These are phyloP conservation scores for Fragilaria radians DNA, from an alignment of 108 stramenopile genomes.

Conservation along the genomic window DNA sequence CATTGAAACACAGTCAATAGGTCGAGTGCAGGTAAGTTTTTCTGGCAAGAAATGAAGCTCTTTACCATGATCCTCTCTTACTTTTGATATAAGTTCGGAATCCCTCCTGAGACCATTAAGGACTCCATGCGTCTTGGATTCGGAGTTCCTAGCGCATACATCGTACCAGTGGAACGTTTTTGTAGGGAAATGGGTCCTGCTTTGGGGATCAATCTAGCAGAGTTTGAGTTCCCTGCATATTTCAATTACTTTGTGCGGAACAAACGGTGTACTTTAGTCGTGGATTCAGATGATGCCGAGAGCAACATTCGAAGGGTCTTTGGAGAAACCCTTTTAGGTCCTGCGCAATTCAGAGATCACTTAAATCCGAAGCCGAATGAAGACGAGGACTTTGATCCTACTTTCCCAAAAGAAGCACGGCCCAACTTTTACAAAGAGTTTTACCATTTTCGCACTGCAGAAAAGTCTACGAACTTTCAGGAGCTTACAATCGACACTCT, in stretches of 20 bases:
- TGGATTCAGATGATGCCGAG: constrained; percentile 75
- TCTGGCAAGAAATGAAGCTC: background rate
- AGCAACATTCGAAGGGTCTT: constrained; percentile 78
- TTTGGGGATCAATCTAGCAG: constrained; percentile 88
- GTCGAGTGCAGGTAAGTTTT: constrained; percentile 27
- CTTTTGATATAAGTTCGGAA: constrained; percentile 60
- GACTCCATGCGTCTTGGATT: constrained; percentile 87
- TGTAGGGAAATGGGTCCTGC: constrained; percentile 86
- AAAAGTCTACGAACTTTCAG: constrained; percentile 73
- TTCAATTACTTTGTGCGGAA: constrained; percentile 90
- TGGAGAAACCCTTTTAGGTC: constrained; percentile 79
- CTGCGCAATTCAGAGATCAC: constrained; percentile 57
- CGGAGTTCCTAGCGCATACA: constrained; percentile 76
- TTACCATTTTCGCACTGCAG: constrained; percentile 77
- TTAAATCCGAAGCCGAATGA: constrained; percentile 43
- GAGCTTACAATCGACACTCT: constrained; percentile 75
- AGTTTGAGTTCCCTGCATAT: constrained; percentile 95
- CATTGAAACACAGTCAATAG: constrained; percentile 50
- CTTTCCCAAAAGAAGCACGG: constrained; percentile 70
- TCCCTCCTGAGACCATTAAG: constrained; percentile 96
- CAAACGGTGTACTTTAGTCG: constrained; percentile 80
- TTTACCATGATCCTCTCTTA: background rate
- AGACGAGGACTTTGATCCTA: constrained; percentile 76
- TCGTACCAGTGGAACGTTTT: constrained; percentile 90
- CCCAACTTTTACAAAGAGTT: constrained; percentile 87